Conservation (phyloP, 2,329 filamentous ascomycete genomes). For the Trichoderma guizhouense region DNA sequence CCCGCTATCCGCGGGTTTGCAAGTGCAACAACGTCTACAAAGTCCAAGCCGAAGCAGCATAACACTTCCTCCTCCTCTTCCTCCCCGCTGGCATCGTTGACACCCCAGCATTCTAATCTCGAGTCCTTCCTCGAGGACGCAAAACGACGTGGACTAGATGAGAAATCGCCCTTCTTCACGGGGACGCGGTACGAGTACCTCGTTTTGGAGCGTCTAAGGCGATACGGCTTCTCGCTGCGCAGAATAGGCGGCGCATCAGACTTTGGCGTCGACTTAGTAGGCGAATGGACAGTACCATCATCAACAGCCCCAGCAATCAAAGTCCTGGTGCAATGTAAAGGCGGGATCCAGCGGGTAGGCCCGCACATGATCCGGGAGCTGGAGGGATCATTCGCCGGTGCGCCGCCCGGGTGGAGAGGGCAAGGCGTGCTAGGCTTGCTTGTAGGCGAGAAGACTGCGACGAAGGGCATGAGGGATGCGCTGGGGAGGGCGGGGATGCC, state of each 20-base stretch:
- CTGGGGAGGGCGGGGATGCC: constrained; percentile 65
- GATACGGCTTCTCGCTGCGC: constrained; percentile 61
- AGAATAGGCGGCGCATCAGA: constrained; percentile 66
- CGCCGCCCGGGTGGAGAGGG: constrained; percentile 69
- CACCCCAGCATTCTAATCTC: constrained; percentile 57
- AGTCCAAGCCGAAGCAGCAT: constrained; percentile 25
- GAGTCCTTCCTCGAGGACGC: constrained; percentile 64
- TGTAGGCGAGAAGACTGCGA: constrained; percentile 66
- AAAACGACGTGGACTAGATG: constrained; percentile 51
- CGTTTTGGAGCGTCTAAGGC: constrained; percentile 52
- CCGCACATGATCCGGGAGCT: constrained; percentile 69
- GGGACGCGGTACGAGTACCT: constrained; percentile 79
- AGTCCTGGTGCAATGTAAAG: constrained; percentile 68
- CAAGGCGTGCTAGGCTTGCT: constrained; percentile 66
- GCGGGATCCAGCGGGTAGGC: constrained; percentile 46
- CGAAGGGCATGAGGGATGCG: constrained; percentile 73
- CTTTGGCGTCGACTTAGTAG: constrained; percentile 70
- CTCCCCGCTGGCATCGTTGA: neutral
- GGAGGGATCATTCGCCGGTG: constrained; percentile 72
- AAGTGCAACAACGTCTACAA: constrained; percentile 27
- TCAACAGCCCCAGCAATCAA: constrained; percentile 40
- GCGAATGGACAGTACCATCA: constrained; percentile 59
- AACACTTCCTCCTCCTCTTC: neutral
- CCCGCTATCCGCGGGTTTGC: neutral
- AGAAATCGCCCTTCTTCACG: constrained; percentile 58